Percentiles rank a stretch among this genome's conserved stretches.
Evolutionary conservation across 495 filamentous ascomycete genomes (phyloP).

Genomic region (Geoglossum glabrum): DNA sequence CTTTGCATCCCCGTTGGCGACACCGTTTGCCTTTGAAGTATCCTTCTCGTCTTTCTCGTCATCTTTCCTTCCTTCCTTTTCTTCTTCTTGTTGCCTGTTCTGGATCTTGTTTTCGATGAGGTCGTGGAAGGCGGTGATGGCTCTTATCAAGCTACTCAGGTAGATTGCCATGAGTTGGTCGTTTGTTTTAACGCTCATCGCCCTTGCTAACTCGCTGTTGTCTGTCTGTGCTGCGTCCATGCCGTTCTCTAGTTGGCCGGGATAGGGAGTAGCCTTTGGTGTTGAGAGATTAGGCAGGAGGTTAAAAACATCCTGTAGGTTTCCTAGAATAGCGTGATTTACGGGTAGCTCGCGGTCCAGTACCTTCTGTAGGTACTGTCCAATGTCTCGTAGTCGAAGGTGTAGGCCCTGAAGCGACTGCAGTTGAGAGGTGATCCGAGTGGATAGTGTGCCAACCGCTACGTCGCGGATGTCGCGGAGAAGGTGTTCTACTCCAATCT

Average conservation of each 20-base stretch:
- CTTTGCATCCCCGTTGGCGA: constrained; percentile 28
- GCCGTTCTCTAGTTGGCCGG: constrained; percentile 20
- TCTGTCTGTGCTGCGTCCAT: constrained; percentile 32
- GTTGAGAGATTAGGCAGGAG: constrained; percentile 90
- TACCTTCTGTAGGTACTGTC: constrained; percentile 87
- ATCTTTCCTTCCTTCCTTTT: constrained; percentile 63
- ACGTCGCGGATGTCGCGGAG: constrained; percentile 96
- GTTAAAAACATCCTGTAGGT: constrained; percentile 98
- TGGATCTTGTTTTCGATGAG: constrained; percentile 99
- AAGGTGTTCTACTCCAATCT: constrained; percentile 96
- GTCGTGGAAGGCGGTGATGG: constrained; percentile 97
- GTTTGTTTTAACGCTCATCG: constrained; percentile 94
- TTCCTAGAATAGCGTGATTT: constrained; percentile 93
- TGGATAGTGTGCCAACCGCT: constrained; percentile 93
- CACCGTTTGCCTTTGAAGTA: constrained; percentile 14
- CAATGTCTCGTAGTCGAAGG: constrained; percentile 86
- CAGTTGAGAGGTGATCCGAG: constrained; percentile 90
- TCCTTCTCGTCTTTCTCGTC: constrained; percentile 31
- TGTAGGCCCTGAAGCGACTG: constrained; percentile 95
- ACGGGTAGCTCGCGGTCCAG: constrained; percentile 78
- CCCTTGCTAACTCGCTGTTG: constrained; percentile 68
- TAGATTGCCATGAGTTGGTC: constrained; percentile 98
- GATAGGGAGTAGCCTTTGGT: constrained; percentile 32
- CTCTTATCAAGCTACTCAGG: constrained; percentile 83
- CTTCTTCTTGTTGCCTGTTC: constrained; percentile 90